phyloP scores from a whole-genome alignment of 371 early-diverging fungal species.

The Apophysomyces sp. region DNA sequence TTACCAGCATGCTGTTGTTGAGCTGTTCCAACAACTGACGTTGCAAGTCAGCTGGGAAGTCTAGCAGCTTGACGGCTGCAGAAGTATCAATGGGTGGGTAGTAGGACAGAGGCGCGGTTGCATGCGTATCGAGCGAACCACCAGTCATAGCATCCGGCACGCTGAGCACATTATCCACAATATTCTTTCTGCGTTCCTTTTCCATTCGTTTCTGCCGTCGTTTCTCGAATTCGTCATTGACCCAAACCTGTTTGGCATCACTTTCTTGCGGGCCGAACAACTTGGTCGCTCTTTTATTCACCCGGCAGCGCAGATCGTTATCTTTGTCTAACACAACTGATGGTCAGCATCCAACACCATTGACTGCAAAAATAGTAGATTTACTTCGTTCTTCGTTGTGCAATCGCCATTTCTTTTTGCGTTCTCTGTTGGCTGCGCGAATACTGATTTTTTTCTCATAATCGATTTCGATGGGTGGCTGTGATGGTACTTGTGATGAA shows the following conservation, averaged over 20 bases:
- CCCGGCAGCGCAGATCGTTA: constrained; percentile 52
- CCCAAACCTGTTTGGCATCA: constrained; percentile 38
- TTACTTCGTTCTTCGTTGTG: constrained; percentile 64
- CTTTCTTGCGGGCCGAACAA: constrained; percentile 35
- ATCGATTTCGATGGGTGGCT: background rate
- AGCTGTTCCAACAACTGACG: constrained; percentile 46
- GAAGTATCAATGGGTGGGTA: constrained; percentile 32
- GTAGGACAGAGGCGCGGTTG: constrained; percentile 10
- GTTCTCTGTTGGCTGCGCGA: constrained; percentile 62
- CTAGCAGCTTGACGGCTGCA: constrained; percentile 36
- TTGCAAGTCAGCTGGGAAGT: constrained; percentile 42
- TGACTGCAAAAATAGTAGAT: background rate
- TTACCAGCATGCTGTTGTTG: constrained; percentile 23
- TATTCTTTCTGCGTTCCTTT: constrained; percentile 34
- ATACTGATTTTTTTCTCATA: constrained; percentile 11
- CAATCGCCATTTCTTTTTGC: constrained; percentile 68
- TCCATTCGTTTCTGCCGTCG: constrained; percentile 37
- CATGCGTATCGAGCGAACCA: background rate
- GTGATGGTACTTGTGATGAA: background rate
- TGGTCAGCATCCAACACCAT: background rate
- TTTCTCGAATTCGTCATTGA: constrained; percentile 49
- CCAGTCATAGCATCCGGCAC: background rate
- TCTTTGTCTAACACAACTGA: constrained; percentile 32
- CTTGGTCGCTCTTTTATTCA: constrained; percentile 52
- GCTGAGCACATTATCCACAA: constrained; percentile 13